phyloP scores from a whole-genome alignment of 1,284 basidiomycete species.

The Boletus sp. region DNA sequence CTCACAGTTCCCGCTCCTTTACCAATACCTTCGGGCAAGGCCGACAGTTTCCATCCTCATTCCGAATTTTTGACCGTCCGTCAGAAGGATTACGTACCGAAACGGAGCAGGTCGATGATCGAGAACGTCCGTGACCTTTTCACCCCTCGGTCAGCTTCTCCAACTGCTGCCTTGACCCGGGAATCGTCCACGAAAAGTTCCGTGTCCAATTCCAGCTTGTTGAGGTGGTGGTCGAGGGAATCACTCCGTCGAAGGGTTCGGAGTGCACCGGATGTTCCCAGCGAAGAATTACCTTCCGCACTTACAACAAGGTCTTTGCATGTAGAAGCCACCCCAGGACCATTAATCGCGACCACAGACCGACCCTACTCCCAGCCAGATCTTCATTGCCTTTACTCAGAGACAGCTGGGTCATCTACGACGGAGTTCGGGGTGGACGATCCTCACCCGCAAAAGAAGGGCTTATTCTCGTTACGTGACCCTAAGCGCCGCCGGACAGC shows the following conservation, averaged over 20 bases:
- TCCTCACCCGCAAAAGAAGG: constrained; percentile 10
- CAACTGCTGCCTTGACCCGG: constrained; percentile 30
- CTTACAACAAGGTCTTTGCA: constrained; percentile 29
- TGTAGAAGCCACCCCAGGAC: constrained; percentile 8
- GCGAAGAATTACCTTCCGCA: constrained; percentile 25
- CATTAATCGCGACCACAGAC: constrained; percentile 14
- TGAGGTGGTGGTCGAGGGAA: constrained; percentile 48
- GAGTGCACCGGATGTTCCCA: constrained; percentile 47
- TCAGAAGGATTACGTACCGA: constrained; percentile 35
- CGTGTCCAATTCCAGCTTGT: constrained; percentile 35
- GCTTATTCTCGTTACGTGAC: constrained; percentile 12
- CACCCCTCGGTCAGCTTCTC: constrained; percentile 35
- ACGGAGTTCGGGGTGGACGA: constrained; percentile 25
- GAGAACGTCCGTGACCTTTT: constrained; percentile 48
- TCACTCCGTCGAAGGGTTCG: constrained; percentile 48
- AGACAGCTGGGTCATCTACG: constrained; percentile 5
- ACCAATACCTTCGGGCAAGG: constrained; percentile 21
- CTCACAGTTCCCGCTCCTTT: constrained; percentile 25
- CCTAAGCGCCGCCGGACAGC: constrained; percentile 22
- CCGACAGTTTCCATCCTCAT: constrained; percentile 26
- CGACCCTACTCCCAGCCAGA: constrained; percentile 35
- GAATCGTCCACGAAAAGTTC: constrained; percentile 28
- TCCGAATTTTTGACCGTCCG: constrained; percentile 30
- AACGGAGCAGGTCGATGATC: constrained; percentile 49
- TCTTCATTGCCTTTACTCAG: constrained; percentile 26